Conservation (phyloP, 225 moss, liverwort and hornwort genomes). For the Anthoceros angustus region DNA sequence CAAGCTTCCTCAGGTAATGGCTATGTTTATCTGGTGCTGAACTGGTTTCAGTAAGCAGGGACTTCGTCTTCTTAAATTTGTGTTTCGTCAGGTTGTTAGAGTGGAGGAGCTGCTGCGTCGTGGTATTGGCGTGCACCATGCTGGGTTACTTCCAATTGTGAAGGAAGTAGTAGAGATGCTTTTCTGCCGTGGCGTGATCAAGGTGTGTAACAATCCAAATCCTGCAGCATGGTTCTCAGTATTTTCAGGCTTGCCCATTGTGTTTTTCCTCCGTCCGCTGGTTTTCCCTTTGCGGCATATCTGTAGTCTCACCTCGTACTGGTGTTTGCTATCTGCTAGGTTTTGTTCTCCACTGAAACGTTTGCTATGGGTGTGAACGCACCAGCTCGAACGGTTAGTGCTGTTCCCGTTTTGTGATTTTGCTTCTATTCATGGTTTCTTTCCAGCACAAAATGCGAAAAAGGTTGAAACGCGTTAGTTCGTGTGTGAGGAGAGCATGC, state of each 20-base stretch:
- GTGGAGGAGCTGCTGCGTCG: conserved; percentile 77
- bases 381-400: conserved; percentile 79
- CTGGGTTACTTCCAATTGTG: conserved; percentile 97
- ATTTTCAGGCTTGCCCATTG: not conserved
- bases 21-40: not conserved
- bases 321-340: conserved; percentile 27
- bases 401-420: not conserved
- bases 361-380: conserved; percentile 99
- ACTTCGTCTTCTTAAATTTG: not conserved
- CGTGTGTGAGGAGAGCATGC: too few species aligned
- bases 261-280: conserved; percentile 1
- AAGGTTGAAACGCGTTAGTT: too few species aligned
- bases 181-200: conserved; percentile 96
- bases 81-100: conserved; percentile 46
- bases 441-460: too few species aligned
- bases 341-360: conserved; percentile 93
- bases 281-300: too few species aligned
- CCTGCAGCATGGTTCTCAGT: not conserved
- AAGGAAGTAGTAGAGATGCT: conserved; percentile 99
- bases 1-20: conserved; percentile 65
- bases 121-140: conserved; percentile 98
- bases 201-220: conserved; percentile 23
- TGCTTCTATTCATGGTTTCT: not conserved
- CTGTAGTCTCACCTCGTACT: not conserved
- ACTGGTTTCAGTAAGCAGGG: not conserved